Conservation (phyloP, 257 asterid genomes). For the Thymus mandschuricus region DNA sequence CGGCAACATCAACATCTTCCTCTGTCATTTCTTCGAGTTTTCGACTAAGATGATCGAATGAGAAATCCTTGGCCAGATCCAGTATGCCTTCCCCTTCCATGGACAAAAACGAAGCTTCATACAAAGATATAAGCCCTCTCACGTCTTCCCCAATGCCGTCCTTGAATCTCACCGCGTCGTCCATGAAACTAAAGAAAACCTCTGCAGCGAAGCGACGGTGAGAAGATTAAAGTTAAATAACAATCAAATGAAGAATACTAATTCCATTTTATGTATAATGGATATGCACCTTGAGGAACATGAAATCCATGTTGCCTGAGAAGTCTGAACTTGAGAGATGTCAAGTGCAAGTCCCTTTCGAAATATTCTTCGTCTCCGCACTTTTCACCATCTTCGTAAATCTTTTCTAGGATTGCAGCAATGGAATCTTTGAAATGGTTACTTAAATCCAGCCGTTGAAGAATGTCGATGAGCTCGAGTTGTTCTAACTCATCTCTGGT, state of each 20-base stretch:
- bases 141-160: slow-evolving; percentile 28
- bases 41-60: slow-evolving; percentile 33
- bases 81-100: slow-evolving; percentile 48
- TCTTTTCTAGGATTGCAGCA: slow-evolving; percentile 5
- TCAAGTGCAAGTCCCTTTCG: slow-evolving; percentile 29
- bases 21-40: slow-evolving; percentile 1
- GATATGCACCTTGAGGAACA: slow-evolving; percentile 46
- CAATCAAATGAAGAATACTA: neutral
- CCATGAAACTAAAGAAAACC: slow-evolving; percentile 49
- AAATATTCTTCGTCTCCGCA: neutral
- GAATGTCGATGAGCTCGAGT: slow-evolving; percentile 48
- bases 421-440: slow-evolving; percentile 42
- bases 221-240: neutral
- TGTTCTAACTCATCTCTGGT: slow-evolving; percentile 31
- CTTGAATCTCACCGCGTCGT: slow-evolving; percentile 38
- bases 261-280: too few relatives aligned
- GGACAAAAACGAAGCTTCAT: slow-evolving; percentile 59
- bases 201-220: slow-evolving; percentile 34
- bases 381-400: neutral
- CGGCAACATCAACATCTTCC: slow-evolving; percentile 23
- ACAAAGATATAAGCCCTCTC: slow-evolving; percentile 44
- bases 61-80: slow-evolving; percentile 42
- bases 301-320: slow-evolving; percentile 47
- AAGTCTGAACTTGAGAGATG: slow-evolving; percentile 42
- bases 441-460: slow-evolving; percentile 54